Conservation (phyloP, 345 rosid genomes). For the Murraya koenigii region DNA sequence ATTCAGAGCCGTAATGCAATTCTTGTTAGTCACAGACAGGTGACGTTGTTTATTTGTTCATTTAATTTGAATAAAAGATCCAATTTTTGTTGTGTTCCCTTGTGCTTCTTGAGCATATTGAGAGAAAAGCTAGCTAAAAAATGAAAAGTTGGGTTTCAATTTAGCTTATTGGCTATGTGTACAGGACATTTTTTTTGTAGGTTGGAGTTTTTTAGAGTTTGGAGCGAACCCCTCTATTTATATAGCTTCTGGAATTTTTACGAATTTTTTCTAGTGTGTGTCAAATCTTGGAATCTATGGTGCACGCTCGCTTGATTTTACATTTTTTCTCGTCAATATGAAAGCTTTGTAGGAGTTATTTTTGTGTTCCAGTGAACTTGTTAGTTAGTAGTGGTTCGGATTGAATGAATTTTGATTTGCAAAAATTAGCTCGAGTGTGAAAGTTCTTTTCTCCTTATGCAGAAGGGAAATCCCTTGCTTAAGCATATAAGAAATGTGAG, state of each 20-base stretch:
- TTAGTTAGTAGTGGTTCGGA: not conserved
- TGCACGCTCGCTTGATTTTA: not conserved
- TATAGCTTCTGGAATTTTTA: not conserved
- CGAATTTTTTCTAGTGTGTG: not conserved
- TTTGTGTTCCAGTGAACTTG: not conserved
- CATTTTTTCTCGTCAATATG: not conserved
- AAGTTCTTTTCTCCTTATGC: constrained; percentile 24
- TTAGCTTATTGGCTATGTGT: not conserved
- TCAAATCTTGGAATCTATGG: not conserved
- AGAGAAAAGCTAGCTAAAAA: not conserved
- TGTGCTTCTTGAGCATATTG: not conserved
- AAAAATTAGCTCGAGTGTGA: not conserved
- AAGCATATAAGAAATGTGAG: constrained; percentile 80
- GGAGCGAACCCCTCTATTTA: no score
- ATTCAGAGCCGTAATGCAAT: constrained; percentile 73
- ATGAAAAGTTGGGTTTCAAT: not conserved
- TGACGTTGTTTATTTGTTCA: constrained; percentile 16
- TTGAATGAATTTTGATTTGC: not conserved
- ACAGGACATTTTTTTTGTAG: not conserved
- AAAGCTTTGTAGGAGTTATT: not conserved
- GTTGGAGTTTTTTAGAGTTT: not conserved
- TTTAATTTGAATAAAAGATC: not conserved
- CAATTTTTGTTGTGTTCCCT: not conserved
- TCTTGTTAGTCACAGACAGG: constrained; percentile 92
- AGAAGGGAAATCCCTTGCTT: constrained; percentile 93